Base-by-base conservation (phyloP, 306 rosid genomes). In the Vicia sativa region DNA sequence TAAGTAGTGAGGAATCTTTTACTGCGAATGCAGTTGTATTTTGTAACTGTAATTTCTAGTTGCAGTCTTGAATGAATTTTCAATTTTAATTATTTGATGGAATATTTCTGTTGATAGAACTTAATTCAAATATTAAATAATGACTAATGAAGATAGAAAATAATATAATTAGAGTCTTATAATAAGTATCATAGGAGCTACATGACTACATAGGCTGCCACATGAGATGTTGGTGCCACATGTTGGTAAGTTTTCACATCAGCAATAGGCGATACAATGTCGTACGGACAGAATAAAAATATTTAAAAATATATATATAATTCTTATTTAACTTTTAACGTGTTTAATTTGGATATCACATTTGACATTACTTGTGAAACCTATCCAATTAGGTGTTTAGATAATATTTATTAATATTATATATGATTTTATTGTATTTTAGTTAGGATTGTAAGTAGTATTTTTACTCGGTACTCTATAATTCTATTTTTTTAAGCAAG, bases 11-110 rank as follows among this genome's bases (percentile, higher is more conserved):
- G 66, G n/a, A 64, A 42, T 81, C 56, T 35, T 62, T 62, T 56
- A 50, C 37, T 63, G 81, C 42, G 18, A 56, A 52, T 74, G 61
- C 15, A 46, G 65, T 60, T 78, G 65, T 67, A 43, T 8, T 58
- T 77, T 69, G 55, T 74, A 62, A 75, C 6, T 72, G 63, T 58
- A 54, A 43, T 81, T 77, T 67, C 68, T 55, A 29, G 26, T 57
- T 48, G 67, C 2, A 9, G 45, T 60, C 25, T 65, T 59, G 11
- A 70, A 21, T 48, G 65, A 49, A 41, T 72, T 50, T 26, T 21
- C 37, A 63, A 56, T 28, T 49, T 67, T 58, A 35, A 4, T 6
- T 45, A 21, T 77, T 23, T 67, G 7, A 44, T 38, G 39, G 10
- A 45, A 34, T 41, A 54, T 52, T 52, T 54, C 9, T 54, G 1